Conservation (phyloP, 805 yeast species). For the Candida saitoana region DNA sequence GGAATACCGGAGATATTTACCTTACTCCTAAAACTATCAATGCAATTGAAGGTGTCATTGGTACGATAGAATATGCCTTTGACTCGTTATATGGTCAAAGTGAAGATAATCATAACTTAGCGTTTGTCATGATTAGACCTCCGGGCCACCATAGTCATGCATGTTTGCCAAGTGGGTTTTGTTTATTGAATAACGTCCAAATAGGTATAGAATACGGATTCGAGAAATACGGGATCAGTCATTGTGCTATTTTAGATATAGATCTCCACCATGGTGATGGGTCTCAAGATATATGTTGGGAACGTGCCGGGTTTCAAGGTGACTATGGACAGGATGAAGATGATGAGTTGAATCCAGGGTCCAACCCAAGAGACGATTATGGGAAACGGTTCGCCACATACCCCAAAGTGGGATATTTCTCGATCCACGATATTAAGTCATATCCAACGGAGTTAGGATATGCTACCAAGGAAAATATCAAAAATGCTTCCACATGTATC, state of each 20-base stretch:
- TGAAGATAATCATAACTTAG: constrained; percentile 31
- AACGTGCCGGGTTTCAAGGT: constrained; percentile 57
- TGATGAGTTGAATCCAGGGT: constrained; percentile 28
- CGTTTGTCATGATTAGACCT: constrained; percentile 70
- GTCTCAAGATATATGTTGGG: constrained; percentile 82
- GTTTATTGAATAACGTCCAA: constrained; percentile 77
- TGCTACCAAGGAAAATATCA: constrained; percentile 66
- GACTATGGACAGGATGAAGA: constrained; percentile 47
- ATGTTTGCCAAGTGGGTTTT: constrained; percentile 80
- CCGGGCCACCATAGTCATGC: constrained; percentile 89
- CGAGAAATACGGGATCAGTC: constrained; percentile 59
- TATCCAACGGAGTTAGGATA: constrained; percentile 79
- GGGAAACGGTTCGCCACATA: constrained; percentile 40
- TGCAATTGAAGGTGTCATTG: constrained; percentile 74
- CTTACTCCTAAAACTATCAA: constrained; percentile 59
- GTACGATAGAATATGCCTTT: constrained; percentile 68
- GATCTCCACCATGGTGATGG: constrained; percentile 92
- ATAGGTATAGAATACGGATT: constrained; percentile 76
- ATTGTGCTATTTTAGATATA: constrained; percentile 76
- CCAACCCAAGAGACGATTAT: constrained; percentile 43
- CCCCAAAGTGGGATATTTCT: constrained; percentile 76
- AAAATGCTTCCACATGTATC: constrained; percentile 75
- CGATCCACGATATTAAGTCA: constrained; percentile 80
- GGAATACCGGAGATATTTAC: constrained; percentile 85
- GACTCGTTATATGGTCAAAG: constrained; percentile 39